These are phyloP conservation scores for Termitomyces sp. DNA, from an alignment of 768 basidiomycete genomes.

Conservation along the genomic window DNA sequence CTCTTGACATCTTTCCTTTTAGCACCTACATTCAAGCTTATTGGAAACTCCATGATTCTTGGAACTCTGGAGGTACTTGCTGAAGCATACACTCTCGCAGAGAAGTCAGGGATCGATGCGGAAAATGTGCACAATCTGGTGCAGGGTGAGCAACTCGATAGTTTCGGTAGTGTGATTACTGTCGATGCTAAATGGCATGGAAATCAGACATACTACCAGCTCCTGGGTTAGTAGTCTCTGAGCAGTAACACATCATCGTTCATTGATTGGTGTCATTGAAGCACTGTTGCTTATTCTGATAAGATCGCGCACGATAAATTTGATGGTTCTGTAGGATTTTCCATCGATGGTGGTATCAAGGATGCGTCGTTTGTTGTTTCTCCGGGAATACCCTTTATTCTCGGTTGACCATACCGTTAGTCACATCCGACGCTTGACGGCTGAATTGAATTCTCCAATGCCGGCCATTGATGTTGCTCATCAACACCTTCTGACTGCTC, in stretches of 20 bases:
- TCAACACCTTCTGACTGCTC: slow-evolving; percentile 73
- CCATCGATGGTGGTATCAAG: slow-evolving; percentile 84
- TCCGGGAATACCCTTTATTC: not conserved
- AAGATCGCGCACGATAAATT: slow-evolving; percentile 74
- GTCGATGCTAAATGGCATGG: not conserved
- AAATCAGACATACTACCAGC: slow-evolving; percentile 61
- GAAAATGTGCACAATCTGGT: slow-evolving; percentile 50
- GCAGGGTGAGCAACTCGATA: slow-evolving; percentile 37
- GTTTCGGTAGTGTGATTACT: slow-evolving; percentile 3
- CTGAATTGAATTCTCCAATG: slow-evolving; percentile 64
- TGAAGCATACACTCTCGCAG: slow-evolving; percentile 80
- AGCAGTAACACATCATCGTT: not conserved
- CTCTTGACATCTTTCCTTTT: not conserved
- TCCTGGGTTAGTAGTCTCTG: slow-evolving; percentile 39
- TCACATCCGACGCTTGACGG: slow-evolving; percentile 66
- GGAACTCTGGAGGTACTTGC: slow-evolving; percentile 76
- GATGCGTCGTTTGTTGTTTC: slow-evolving; percentile 55
- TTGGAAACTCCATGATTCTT: slow-evolving; percentile 75
- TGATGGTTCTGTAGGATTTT: slow-evolving; percentile 69
- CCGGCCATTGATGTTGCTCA: slow-evolving; percentile 68
- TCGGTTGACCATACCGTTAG: slow-evolving; percentile 21
- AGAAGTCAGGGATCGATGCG: slow-evolving; percentile 76
- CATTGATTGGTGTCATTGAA: slow-evolving; percentile 15
- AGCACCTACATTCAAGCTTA: slow-evolving; percentile 72
- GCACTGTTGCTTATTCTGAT: slow-evolving; percentile 51